Percentiles rank a stretch among this genome's conserved stretches.
Evolutionary conservation across 306 rosid species (phyloP).

Genomic region (Carpinus fangiana): DNA sequence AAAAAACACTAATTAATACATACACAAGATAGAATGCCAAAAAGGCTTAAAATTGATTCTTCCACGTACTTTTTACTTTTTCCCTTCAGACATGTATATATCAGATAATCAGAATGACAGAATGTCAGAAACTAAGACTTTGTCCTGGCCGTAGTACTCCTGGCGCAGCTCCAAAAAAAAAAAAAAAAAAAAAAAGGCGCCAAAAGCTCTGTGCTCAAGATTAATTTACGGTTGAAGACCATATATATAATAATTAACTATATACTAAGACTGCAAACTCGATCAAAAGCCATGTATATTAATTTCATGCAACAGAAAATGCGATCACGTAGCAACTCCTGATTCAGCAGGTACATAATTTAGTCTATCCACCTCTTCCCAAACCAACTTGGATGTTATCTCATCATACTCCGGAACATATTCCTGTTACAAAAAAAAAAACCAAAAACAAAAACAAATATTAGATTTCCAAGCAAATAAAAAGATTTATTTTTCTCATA

Average conservation of each 20-base stretch:
- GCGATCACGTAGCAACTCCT: conserved; percentile 68
- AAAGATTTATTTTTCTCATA: background rate
- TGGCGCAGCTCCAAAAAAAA: conserved; percentile 19
- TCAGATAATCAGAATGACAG: too few relatives aligned
- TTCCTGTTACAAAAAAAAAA: conserved; percentile 66
- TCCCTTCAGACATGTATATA: conserved; percentile 14
- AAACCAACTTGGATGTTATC: conserved; percentile 83
- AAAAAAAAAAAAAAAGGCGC: conserved; percentile 17
- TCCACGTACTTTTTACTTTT: background rate
- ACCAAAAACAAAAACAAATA: background rate
- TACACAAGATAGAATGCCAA: background rate
- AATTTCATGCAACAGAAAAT: background rate
- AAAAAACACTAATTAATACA: too few relatives aligned
- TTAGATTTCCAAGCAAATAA: background rate
- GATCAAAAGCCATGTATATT: conserved; percentile 30
- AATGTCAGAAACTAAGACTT: background rate
- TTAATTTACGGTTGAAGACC: conserved; percentile 40
- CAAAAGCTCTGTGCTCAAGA: conserved; percentile 16
- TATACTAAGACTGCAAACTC: conserved; percentile 48
- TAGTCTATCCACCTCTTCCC: conserved; percentile 78
- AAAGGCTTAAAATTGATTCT: background rate
- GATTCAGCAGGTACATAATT: conserved; percentile 69
- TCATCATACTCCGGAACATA: conserved; percentile 88
- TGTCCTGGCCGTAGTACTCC: background rate
- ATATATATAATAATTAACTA: conserved; percentile 19